These are phyloP conservation scores for Phytophthora macrochlamydospora DNA, from an alignment of 352 stramenopile genomes.

Conservation along the genomic window DNA sequence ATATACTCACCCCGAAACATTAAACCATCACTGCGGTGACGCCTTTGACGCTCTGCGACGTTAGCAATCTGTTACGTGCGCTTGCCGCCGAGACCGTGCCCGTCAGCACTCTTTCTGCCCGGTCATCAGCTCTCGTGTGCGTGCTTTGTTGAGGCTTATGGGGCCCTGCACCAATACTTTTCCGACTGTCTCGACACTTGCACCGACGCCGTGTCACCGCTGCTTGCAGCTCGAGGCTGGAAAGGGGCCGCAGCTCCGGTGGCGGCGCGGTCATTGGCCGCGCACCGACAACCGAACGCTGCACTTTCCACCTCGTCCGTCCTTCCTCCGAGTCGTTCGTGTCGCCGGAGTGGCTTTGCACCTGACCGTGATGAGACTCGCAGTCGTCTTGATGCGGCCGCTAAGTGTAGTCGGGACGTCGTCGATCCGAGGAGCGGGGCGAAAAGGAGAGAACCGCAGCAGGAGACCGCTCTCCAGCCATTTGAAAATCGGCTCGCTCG, in stretches of 20 bases:
- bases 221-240: conserved; percentile 31
- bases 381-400: conserved; percentile 32
- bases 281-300: conserved; percentile 22
- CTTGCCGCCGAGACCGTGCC: conserved; percentile 5
- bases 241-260: conserved; percentile 18
- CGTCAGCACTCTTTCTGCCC: conserved; percentile 28
- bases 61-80: conserved; percentile 15
- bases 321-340: conserved; percentile 23
- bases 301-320: conserved; percentile 28
- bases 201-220: conserved; percentile 7
- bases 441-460: conserved; percentile 7
- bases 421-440: conserved; percentile 19
- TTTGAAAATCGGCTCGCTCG: conserved; percentile 29
- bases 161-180: conserved; percentile 1
- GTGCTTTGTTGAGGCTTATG: background rate
- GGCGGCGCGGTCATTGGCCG: conserved; percentile 7
- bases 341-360: conserved; percentile 28
- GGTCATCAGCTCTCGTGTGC: conserved; percentile 28
- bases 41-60: background rate
- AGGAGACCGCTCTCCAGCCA: conserved; percentile 17
- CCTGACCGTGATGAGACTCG: conserved; percentile 25
- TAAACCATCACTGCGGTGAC: background rate
- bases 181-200: conserved; percentile 16
- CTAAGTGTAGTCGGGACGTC: conserved; percentile 18
- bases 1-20: background rate